Conservation (phyloP, 2,329 filamentous ascomycete genomes). For the Neofusicoccum parvum region DNA sequence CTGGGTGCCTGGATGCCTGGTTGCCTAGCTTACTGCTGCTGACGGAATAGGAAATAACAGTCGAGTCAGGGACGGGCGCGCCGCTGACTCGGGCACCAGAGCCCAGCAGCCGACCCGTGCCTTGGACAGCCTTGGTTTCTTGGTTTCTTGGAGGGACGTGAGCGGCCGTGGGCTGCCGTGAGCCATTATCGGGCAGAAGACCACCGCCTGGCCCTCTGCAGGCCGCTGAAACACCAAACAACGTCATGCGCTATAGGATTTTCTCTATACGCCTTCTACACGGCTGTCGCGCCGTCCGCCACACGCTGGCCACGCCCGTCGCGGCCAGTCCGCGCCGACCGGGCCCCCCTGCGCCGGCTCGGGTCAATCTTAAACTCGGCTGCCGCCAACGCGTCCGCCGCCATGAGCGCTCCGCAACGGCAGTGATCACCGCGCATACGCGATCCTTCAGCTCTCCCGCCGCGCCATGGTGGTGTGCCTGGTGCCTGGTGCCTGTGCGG, state of each 20-base stretch:
- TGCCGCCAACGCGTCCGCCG: neutral
- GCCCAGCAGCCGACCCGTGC: neutral
- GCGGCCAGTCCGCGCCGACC: neutral
- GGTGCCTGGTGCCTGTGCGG: neutral
- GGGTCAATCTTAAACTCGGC: conserved; percentile 16
- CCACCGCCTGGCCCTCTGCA: neutral
- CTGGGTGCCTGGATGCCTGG: too few relatives aligned
- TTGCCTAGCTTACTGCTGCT: neutral
- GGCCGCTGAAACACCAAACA: neutral
- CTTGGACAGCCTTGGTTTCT: neutral
- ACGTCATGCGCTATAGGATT: neutral
- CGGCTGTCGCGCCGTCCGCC: neutral
- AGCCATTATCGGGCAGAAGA: neutral
- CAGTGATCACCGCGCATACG: neutral
- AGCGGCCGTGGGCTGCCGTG: too few relatives aligned
- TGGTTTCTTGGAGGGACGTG: too few relatives aligned
- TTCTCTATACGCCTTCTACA: neutral
- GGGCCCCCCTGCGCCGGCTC: neutral
- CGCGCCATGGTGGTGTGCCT: neutral
- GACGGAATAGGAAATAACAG: neutral
- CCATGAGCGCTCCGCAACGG: neutral
- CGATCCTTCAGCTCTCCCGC: neutral
- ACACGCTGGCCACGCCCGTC: neutral
- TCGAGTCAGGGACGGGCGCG: neutral
- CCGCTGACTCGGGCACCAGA: neutral